Evolutionary conservation across 2,329 filamentous ascomycete species (phyloP).

Genomic region (Pseudohalonectria lignicola): DNA sequence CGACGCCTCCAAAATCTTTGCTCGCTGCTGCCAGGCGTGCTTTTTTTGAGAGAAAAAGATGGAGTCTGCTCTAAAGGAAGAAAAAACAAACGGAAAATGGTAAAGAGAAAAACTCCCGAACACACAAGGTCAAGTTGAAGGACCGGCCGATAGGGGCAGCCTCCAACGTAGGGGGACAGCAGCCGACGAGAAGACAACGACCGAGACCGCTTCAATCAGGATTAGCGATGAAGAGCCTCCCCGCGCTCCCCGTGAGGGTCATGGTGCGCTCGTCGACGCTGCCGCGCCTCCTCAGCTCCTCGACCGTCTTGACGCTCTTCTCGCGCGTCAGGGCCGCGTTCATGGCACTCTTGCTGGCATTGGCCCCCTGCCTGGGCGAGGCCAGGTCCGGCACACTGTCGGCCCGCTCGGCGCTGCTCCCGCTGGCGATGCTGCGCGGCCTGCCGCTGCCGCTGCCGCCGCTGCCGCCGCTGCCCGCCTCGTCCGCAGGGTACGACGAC

Average conservation of each 20-base stretch:
- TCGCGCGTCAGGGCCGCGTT: conserved; percentile 49
- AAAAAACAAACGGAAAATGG: not conserved
- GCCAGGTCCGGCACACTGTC: conserved; percentile 47
- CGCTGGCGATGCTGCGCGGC: conserved; percentile 40
- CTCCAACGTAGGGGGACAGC: no score
- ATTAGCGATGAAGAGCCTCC: conserved; percentile 75
- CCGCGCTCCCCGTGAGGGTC: conserved; percentile 51
- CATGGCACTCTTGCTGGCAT: conserved; percentile 40
- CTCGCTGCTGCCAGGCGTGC: no score
- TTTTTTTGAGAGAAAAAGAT: no score
- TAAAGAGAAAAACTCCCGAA: not conserved
- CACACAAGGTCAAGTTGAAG: not conserved
- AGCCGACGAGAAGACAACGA: conserved; percentile 3
- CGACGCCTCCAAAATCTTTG: no score
- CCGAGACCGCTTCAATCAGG: conserved; percentile 45
- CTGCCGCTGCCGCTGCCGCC: conserved; percentile 33
- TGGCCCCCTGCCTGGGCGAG: conserved; percentile 29
- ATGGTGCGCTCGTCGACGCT: conserved; percentile 76
- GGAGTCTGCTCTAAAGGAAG: not conserved
- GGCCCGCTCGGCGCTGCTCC: conserved; percentile 48
- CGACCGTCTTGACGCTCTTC: conserved; percentile 55
- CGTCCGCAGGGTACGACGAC: conserved; percentile 12
- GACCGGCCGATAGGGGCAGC: no score
- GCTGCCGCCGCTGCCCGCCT: conserved; percentile 7
- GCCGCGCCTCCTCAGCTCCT: conserved; percentile 64